Percentiles rank a stretch among this genome's conserved stretches.
These are phyloP conservation scores for Pythium volutum DNA, from an alignment of 352 stramenopile genomes.

Conservation along the genomic window DNA sequence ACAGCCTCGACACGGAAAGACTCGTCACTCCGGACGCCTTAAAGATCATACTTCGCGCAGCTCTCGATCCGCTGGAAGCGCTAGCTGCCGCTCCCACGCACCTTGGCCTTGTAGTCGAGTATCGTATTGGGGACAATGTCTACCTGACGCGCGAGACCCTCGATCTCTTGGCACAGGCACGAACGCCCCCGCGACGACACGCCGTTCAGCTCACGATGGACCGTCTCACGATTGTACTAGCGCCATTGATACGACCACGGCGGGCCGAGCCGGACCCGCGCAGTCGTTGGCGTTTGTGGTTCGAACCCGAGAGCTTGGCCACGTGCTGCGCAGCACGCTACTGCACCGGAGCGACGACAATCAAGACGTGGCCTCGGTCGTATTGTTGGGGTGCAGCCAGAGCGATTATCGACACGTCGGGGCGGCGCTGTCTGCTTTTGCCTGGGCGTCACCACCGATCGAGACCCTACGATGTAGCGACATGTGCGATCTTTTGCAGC, in stretches of 20 bases:
- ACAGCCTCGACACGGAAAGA: too few species aligned
- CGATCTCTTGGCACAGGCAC: neutral
- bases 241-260: neutral
- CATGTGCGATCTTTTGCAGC: neutral
- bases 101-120: neutral
- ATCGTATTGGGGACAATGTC: neutral
- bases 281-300: neutral
- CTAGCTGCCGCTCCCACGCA: neutral
- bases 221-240: neutral
- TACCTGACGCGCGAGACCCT: neutral
- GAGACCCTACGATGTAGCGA: neutral
- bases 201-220: neutral
- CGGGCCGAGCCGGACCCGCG: neutral
- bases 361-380: neutral
- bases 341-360: too few species aligned
- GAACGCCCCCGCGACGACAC: neutral
- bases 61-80: too few species aligned
- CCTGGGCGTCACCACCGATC: neutral
- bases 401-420: neutral
- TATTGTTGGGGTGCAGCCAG: neutral
- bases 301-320: neutral
- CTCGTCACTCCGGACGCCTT: too few species aligned
- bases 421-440: neutral
- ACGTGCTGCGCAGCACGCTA: too few species aligned
- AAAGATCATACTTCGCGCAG: too few species aligned